phyloP scores from a whole-genome alignment of 495 filamentous ascomycete genomes.

The Chaetomidium leptoderma region DNA sequence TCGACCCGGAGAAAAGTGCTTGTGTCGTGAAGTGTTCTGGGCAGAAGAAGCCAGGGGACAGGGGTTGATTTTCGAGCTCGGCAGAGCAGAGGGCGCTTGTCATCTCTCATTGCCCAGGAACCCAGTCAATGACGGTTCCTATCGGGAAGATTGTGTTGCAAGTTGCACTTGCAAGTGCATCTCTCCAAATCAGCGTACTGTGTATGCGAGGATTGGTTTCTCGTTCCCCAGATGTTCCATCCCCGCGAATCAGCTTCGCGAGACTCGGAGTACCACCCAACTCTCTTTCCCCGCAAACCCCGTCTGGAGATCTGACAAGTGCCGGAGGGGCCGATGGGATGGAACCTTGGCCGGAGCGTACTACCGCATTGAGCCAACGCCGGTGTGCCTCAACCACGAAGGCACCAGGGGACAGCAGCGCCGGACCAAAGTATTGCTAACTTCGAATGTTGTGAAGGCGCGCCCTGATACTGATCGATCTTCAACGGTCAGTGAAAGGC shows the following conservation, averaged over 20 bases:
- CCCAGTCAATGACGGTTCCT: not conserved
- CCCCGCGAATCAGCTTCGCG: conserved; percentile 19
- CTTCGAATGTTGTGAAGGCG: not conserved
- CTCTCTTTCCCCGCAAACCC: conserved; percentile 22
- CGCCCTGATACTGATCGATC: not conserved
- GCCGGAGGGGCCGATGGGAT: conserved; percentile 25
- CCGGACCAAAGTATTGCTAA: conserved; percentile 25
- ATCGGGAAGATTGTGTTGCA: not conserved
- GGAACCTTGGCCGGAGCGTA: conserved; percentile 22
- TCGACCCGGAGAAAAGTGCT: conserved; percentile 18
- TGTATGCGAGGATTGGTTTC: conserved; percentile 1
- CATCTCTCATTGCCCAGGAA: conserved; percentile 1
- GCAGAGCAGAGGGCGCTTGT: not conserved
- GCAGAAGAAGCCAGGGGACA: conserved; percentile 6
- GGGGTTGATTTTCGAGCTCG: not conserved
- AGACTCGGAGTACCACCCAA: conserved; percentile 26
- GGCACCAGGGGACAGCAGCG: conserved; percentile 12
- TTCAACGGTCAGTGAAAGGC: not conserved
- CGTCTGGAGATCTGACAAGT: conserved; percentile 30
- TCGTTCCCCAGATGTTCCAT: conserved; percentile 10
- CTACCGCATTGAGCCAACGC: conserved; percentile 22
- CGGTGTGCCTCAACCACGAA: conserved; percentile 1
- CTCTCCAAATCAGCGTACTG: conserved; percentile 17
- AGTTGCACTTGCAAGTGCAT: not conserved
- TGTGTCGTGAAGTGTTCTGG: not conserved